Evolutionary conservation across 345 rosid genomes (phyloP).

Genomic region (Camelina sativa): DNA sequence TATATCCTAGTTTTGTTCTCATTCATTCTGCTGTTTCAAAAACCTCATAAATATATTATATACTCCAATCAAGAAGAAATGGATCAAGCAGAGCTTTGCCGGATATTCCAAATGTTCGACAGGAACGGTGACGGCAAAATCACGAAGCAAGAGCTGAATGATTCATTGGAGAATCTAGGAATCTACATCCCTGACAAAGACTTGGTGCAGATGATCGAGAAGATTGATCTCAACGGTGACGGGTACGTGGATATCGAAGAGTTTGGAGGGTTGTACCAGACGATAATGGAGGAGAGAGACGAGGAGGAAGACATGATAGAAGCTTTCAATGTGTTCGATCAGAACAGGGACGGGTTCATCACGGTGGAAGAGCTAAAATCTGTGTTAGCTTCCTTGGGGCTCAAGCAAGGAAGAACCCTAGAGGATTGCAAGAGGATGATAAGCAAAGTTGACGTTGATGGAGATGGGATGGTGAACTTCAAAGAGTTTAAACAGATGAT

Average conservation of each 20-base stretch:
- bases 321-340: slow-evolving; percentile 92
- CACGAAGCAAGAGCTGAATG: slow-evolving; percentile 69
- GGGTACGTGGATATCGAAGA: slow-evolving; percentile 88
- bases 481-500: slow-evolving; percentile 94
- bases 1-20: slow-evolving; percentile 29
- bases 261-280: slow-evolving; percentile 72
- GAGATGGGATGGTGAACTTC: slow-evolving; percentile 89
- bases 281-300: slow-evolving; percentile 85
- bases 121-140: slow-evolving; percentile 84
- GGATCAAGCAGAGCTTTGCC: slow-evolving; percentile 73
- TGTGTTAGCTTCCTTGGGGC: slow-evolving; percentile 81
- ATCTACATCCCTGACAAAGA: slow-evolving; percentile 72
- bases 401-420: slow-evolving; percentile 77
- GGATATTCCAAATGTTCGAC: slow-evolving; percentile 93
- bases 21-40: slow-evolving; percentile 16
- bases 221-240: slow-evolving; percentile 81
- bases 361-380: slow-evolving; percentile 85
- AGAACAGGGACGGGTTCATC: slow-evolving; percentile 89
- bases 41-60: background rate
- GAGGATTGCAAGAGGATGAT: slow-evolving; percentile 92
- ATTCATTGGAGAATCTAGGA: slow-evolving; percentile 72
- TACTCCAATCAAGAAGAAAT: slow-evolving; percentile 33
- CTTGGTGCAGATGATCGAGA: slow-evolving; percentile 75
- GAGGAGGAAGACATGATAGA: slow-evolving; percentile 88
- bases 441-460: slow-evolving; percentile 87